A percentile compares a stretch with the other conserved stretches of the same genome.
Conservation (phyloP, 2,329 filamentous ascomycete species). For the Scedosporium aurantiacum region DNA sequence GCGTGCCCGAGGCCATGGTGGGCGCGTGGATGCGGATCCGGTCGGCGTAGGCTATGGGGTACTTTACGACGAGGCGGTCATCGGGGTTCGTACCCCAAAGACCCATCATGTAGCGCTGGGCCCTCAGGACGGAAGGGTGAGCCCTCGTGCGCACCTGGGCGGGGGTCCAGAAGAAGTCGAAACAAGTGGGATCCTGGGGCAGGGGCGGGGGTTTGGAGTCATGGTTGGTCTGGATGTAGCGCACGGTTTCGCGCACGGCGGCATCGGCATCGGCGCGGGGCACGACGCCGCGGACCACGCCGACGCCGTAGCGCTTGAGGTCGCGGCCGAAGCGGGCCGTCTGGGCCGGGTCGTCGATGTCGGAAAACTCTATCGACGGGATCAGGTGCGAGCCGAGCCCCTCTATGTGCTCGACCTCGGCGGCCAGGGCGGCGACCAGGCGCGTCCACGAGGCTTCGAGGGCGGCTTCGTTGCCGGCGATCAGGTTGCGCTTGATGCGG, state of each 20-base stretch:
- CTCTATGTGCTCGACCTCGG: slow-evolving; percentile 41
- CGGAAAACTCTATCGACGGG: slow-evolving; percentile 42
- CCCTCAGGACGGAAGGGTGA: slow-evolving; percentile 50
- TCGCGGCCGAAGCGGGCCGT: slow-evolving; percentile 2
- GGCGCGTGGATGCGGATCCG: slow-evolving; percentile 55
- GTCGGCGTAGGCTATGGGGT: slow-evolving; percentile 59
- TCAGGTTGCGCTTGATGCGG: slow-evolving; percentile 42
- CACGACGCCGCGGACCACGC: slow-evolving; percentile 54
- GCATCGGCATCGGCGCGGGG: slow-evolving; percentile 42
- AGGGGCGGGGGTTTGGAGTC: slow-evolving; percentile 33
- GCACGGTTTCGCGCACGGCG: slow-evolving; percentile 47
- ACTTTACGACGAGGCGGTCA: slow-evolving; percentile 46
- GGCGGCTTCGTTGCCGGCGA: slow-evolving; percentile 41
- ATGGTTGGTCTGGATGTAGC: slow-evolving; percentile 27
- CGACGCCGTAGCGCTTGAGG: slow-evolving; percentile 45
- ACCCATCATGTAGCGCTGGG: slow-evolving; percentile 56
- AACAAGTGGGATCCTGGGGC: slow-evolving; percentile 54
- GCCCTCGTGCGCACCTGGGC: slow-evolving; percentile 57
- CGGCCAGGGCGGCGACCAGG: slow-evolving; percentile 37
- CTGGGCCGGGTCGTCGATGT: slow-evolving; percentile 29
- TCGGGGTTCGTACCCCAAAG: slow-evolving; percentile 49
- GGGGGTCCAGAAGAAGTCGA: slow-evolving; percentile 65
- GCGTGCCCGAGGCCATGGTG: slow-evolving; percentile 25
- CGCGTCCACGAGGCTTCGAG: slow-evolving; percentile 45
- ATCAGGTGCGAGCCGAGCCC: slow-evolving; percentile 39